Evolutionary conservation across 352 stramenopile species (phyloP), one percentile per base, ranked within the genome.

Genomic region (Aphanomyces invadans): DNA sequence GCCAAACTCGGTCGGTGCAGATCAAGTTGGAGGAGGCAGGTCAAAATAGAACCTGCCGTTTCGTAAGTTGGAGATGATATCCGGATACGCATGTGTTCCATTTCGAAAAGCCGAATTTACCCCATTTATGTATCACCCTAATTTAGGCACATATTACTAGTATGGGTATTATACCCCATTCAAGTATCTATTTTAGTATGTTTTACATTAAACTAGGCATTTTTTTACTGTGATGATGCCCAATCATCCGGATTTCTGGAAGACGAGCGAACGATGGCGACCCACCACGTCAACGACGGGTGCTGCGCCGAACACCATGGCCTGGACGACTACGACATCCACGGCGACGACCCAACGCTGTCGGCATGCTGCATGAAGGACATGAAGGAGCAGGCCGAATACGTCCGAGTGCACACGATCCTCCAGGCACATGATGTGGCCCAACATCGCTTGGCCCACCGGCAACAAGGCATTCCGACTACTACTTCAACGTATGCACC

Each of bases 291-390:
- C 25, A 9, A 33, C 36, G 4, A 57, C 5, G 49, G 19, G 19
- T 33, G 21, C 11, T 33, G 12, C 12, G 12, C 9, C 23, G 4
- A 7, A 19, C 44, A 52, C 23, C 44, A 26, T 23, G 12, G 44
- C 21, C 19, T 52, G 44, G 52, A 56, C 19, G 55, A 63, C 21
- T 63, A 63, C 28, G 36, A 63, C 60, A 67, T 67, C 21, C 38
- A 60, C 7, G 60, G 60, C 32, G 60, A 67, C 49, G 60, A 67
- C 46, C 60, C 60, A 31, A 67, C 60, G 26, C 42, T 67, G 7
- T 67, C 60, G 4, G 39, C 60, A 25, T 67, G 60, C 49, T 67
- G 60, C 38, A n/a, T 60, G 15, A 67, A 67, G 49, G 60, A 67
- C 46, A 51, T 36, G 60, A 59, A 67, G 33, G 60, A 67, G 49